These are phyloP conservation scores for Suhomyces tanzawaensis DNA, from an alignment of 805 yeast genomes.

Conservation along the genomic window DNA sequence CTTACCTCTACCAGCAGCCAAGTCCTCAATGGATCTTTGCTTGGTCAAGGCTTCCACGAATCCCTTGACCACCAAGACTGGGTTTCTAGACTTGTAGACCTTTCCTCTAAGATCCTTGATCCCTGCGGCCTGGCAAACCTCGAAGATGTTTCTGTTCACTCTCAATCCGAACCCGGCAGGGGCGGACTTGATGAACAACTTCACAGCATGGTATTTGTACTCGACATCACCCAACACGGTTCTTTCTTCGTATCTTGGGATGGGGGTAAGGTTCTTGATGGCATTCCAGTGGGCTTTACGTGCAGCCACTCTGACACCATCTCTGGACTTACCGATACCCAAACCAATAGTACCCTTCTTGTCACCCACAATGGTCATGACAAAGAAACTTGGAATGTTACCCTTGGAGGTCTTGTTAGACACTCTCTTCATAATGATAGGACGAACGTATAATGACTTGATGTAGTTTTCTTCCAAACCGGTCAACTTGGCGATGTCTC, in stretches of 20 bases:
- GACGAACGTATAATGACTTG: constrained; percentile 58
- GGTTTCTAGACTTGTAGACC: constrained; percentile 87
- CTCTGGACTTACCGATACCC: constrained; percentile 91
- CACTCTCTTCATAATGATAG: constrained; percentile 73
- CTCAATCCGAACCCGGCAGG: constrained; percentile 93
- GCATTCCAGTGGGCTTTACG: constrained; percentile 92
- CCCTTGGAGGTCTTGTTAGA: constrained; percentile 92
- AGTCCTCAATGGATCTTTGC: constrained; percentile 80
- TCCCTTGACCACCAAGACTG: constrained; percentile 91
- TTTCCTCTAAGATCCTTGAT: constrained; percentile 91
- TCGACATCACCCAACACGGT: constrained; percentile 84
- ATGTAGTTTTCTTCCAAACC: constrained; percentile 66
- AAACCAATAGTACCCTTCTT: constrained; percentile 90
- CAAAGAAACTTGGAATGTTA: constrained; percentile 77
- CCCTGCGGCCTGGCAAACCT: constrained; percentile 90
- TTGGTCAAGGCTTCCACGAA: constrained; percentile 78
- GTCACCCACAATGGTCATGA: constrained; percentile 89
- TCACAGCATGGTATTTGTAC: constrained; percentile 82
- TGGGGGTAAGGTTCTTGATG: constrained; percentile 72
- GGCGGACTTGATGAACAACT: constrained; percentile 76
- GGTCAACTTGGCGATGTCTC: constrained; percentile 58
- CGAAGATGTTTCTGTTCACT: constrained; percentile 86
- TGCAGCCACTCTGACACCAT: constrained; percentile 70
- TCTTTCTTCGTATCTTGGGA: constrained; percentile 88
- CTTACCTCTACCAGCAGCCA: constrained; percentile 91